Percentiles rank a stretch among this genome's conserved stretches.
phyloP scores from a whole-genome alignment of 495 filamentous ascomycete species.

The Trichoderma reesei region DNA sequence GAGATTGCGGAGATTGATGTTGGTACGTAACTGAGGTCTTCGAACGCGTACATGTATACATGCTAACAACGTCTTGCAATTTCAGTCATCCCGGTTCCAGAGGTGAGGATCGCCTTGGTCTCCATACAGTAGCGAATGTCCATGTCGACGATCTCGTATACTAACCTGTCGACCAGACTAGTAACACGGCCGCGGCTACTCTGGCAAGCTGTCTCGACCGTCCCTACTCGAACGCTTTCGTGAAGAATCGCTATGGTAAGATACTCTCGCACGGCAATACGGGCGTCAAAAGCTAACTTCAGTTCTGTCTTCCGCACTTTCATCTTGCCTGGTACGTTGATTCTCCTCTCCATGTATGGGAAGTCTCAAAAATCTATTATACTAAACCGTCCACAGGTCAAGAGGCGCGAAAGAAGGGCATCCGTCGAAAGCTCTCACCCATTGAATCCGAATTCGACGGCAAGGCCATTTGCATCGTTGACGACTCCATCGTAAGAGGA shows the following conservation, averaged over 20 bases:
- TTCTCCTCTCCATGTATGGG: too few relatives aligned
- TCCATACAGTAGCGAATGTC: background rate
- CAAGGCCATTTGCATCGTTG: conserved; percentile 61
- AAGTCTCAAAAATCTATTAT: too few relatives aligned
- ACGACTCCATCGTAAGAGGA: background rate
- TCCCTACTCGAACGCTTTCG: conserved; percentile 62
- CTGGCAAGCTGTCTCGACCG: conserved; percentile 70
- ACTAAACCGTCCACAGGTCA: conserved; percentile 41
- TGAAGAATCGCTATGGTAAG: conserved; percentile 75
- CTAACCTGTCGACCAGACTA: conserved; percentile 14
- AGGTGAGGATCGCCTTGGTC: conserved; percentile 8
- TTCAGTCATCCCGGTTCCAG: conserved; percentile 28
- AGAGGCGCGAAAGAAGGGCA: conserved; percentile 68
- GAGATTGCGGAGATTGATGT: conserved; percentile 79
- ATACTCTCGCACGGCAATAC: too few relatives aligned
- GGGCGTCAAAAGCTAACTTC: too few relatives aligned
- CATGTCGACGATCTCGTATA: background rate
- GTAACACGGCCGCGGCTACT: conserved; percentile 69
- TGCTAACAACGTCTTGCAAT: background rate
- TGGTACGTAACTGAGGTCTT: conserved; percentile 36
- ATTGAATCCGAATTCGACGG: conserved; percentile 82
- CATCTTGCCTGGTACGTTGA: conserved; percentile 57
- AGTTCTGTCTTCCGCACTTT: conserved; percentile 74
- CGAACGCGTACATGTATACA: too few relatives aligned
- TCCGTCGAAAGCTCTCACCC: conserved; percentile 68